phyloP scores from a whole-genome alignment of 352 stramenopile genomes.

The Phytophthora podocarpi region DNA sequence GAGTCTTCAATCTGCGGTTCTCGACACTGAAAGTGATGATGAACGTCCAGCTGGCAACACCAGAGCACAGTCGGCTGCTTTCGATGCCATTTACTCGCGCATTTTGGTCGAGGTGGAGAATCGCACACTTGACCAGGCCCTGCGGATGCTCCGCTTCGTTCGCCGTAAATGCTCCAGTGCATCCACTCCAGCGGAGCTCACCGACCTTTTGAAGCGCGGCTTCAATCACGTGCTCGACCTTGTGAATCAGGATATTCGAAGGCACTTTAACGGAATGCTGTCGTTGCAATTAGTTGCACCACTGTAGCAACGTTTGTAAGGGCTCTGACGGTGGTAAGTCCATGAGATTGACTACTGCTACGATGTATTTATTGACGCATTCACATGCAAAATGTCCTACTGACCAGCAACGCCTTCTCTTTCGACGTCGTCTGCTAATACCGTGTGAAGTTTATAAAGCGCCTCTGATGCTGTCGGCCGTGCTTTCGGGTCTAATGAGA shows the following conservation, averaged over 20 bases:
- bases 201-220: conserved; percentile 24
- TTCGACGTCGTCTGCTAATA: conserved; percentile 21
- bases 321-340: background rate
- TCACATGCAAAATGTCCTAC: background rate
- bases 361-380: background rate
- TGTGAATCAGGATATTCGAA: conserved; percentile 59
- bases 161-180: conserved; percentile 60
- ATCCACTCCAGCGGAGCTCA: background rate
- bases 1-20: conserved; percentile 10
- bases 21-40: background rate
- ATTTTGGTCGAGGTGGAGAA: conserved; percentile 77
- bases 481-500: conserved; percentile 36
- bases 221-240: conserved; percentile 74
- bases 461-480: conserved; percentile 43
- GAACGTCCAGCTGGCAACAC: background rate
- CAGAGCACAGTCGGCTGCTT: conserved; percentile 32
- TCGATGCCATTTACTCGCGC: conserved; percentile 78
- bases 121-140: conserved; percentile 51
- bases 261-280: conserved; percentile 55
- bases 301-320: conserved; percentile 34
- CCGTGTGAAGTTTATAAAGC: conserved; percentile 47
- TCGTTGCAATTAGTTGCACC: conserved; percentile 44
- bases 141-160: conserved; percentile 77
- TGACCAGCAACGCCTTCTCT: background rate
- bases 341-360: too few relatives aligned